Evolutionary conservation across 1,284 basidiomycete species (phyloP).

Genomic region (Sporisorium sorghi): DNA sequence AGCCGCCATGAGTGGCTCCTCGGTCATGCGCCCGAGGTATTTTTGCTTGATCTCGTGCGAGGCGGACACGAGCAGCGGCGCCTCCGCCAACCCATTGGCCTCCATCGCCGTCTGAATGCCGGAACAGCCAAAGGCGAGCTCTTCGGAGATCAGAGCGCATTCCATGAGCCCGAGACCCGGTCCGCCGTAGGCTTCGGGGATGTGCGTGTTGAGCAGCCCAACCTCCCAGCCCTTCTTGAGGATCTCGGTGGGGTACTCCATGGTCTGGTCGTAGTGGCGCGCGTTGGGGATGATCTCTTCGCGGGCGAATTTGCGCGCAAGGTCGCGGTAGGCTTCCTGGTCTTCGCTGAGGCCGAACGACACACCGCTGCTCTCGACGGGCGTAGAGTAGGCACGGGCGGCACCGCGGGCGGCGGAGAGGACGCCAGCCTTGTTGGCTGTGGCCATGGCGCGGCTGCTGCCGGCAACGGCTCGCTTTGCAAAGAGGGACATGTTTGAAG

Average conservation of each 20-base stretch:
- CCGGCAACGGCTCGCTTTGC: constrained; percentile 39
- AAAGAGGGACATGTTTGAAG: constrained; percentile 40
- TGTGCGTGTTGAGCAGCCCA: constrained; percentile 66
- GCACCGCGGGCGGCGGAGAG: constrained; percentile 21
- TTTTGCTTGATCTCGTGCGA: constrained; percentile 73
- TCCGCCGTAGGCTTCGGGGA: constrained; percentile 72
- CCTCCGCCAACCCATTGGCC: constrained; percentile 73
- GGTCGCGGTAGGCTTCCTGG: constrained; percentile 70
- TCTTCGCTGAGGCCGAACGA: constrained; percentile 69
- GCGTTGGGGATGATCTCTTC: constrained; percentile 73
- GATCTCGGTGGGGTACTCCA: constrained; percentile 73
- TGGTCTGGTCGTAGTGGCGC: constrained; percentile 68
- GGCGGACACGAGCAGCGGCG: constrained; percentile 73
- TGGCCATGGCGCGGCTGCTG: constrained; percentile 42
- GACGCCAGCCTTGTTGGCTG: constrained; percentile 19
- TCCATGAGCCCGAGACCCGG: constrained; percentile 72
- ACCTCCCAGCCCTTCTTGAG: constrained; percentile 71
- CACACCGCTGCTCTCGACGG: constrained; percentile 41
- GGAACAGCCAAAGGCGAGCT: constrained; percentile 73
- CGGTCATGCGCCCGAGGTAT: constrained; percentile 74
- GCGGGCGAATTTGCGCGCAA: constrained; percentile 72
- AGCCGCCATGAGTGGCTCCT: constrained; percentile 73
- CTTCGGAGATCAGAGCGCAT: constrained; percentile 72
- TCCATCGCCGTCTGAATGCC: constrained; percentile 73
- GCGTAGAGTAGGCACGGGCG: constrained; percentile 36